Base-by-base conservation (phyloP, 2,329 filamentous ascomycete species). In the Ophiostoma perfectum region DNA sequence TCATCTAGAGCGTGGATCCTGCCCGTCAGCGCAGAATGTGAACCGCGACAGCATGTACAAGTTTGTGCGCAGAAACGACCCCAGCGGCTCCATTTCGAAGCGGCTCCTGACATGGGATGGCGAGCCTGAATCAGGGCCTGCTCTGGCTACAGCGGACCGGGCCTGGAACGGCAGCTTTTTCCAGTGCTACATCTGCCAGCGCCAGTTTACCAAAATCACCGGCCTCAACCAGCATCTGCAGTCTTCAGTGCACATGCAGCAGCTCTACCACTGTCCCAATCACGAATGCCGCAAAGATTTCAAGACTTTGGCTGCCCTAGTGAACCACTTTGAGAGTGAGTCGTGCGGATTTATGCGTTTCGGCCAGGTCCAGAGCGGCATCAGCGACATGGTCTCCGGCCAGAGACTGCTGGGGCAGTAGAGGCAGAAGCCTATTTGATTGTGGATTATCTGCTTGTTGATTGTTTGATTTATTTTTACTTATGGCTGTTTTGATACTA, bases 1-100 rank as follows among this genome's bases (percentile, higher is more conserved):
- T 73, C 85, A 90, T 70, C 75, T 89, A 0, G 87, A 90, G 71
- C 76, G 73, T 0, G 82, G 82, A n/a, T 75, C 78, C 0, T 90
- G 87, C 66, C 79, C 80, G 0, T 74, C 75, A 0, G 82, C 83
- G 0, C 76, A 74, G 0, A 67, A 71, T 2, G 60, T 87, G 1
- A 80, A 83, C 73, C 81, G 83, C 9, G 80, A 84, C 9, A 75
- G 71, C 2, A 78, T 89, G 4, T 82, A 82, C 74, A 70, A 73
- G 0, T 73, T 79, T 11, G 75, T 88, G 7, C 79, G 80, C 2
- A 69, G 73, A 14, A 77, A 78, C 1, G 86, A 89, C 69, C 78
- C 79, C 0, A 55, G 77, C 4, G 80, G 83, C 12, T 3, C 80
- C 42, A 81, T 89, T 66, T 82, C 84, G 5, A 83, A 82, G 69